Percentiles rank a stretch among this genome's conserved stretches.
These are phyloP conservation scores for Wickerhamomyces alni DNA, from an alignment of 805 yeast species.

Conservation along the genomic window DNA sequence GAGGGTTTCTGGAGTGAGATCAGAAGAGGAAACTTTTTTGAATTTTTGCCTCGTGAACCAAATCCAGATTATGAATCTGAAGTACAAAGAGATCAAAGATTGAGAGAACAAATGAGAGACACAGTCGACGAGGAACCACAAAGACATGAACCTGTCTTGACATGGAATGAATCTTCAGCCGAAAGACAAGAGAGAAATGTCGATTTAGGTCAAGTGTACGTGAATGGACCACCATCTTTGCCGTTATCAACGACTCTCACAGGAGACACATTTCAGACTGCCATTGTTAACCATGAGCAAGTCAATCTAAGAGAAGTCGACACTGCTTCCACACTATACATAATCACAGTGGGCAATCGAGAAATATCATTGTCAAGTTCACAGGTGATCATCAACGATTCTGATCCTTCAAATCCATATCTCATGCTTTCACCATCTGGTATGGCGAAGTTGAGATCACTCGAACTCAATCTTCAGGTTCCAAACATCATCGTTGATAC, in stretches of 20 bases:
- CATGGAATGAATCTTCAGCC: not conserved
- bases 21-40: constrained; percentile 22
- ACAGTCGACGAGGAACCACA: not conserved
- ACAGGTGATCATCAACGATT: constrained; percentile 20
- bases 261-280: constrained; percentile 18
- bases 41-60: constrained; percentile 25
- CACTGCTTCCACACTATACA: constrained; percentile 5
- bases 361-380: constrained; percentile 18
- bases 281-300: constrained; percentile 19
- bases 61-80: constrained; percentile 22
- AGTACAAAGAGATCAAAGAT: constrained; percentile 18
- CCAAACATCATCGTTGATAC: constrained; percentile 11
- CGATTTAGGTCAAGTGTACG: not conserved
- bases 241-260: constrained; percentile 16
- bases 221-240: constrained; percentile 1
- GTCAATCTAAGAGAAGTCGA: constrained; percentile 17
- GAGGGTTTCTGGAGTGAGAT: constrained; percentile 25
- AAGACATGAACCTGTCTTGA: not conserved
- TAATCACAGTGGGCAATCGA: constrained; percentile 11
- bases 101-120: constrained; percentile 16
- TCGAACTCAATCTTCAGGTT: constrained; percentile 13
- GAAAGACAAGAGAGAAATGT: not conserved
- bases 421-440: constrained; percentile 24
- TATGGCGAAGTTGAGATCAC: constrained; percentile 13
- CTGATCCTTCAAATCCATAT: constrained; percentile 19